Base-by-base conservation (phyloP, 2,329 filamentous ascomycete genomes). In the Verruconis gallopava region DNA sequence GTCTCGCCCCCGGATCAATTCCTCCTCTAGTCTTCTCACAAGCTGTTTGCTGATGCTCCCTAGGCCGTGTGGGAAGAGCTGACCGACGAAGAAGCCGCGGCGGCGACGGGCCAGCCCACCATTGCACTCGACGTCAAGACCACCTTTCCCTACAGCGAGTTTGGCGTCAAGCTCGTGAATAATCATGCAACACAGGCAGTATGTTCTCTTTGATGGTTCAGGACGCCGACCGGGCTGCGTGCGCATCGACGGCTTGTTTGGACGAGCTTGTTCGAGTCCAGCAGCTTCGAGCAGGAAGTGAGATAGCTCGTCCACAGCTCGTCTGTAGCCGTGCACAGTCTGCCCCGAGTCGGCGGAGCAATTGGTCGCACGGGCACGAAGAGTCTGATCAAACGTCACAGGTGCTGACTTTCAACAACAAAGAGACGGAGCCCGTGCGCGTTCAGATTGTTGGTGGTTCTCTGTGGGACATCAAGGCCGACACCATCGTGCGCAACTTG, bases 161-260 rank as follows among this genome's bases (percentile, higher is more conserved):
- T 95, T 53, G 91, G 89, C 54, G 78, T 96, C 53, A 94, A 93
- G 75, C 78, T 96, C 52, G 75, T 96, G 69, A 98, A 98, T 60
- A 85, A 86, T 56, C 79, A 81, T 50, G 77, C 85, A 33, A 94
- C 86, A 49, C 77, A 83, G 61, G 81, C 43, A 12, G 15, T 30
- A 30, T 9, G 9, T n/a, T 30, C 25, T 9, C 6, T n/a, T 30
- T 9, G 9, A 30, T 9, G 25, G 9, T 30, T 9, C 9, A 30
- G 25, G 6, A 9, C 25, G n/a, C 25, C n/a, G 9, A 9, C n/a
- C 25, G n/a, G n/a, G n/a, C n/a, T n/a, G n/a, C n/a, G n/a, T n/a
- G n/a, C n/a, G n/a, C n/a, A n/a, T n/a, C n/a, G n/a, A n/a, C n/a
- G n/a, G n/a, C n/a, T n/a, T n/a, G n/a, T n/a, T n/a, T n/a, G n/a